Evolutionary conservation across 495 filamentous ascomycete species (phyloP).

Genomic region (Annulohypoxylon stygium): DNA sequence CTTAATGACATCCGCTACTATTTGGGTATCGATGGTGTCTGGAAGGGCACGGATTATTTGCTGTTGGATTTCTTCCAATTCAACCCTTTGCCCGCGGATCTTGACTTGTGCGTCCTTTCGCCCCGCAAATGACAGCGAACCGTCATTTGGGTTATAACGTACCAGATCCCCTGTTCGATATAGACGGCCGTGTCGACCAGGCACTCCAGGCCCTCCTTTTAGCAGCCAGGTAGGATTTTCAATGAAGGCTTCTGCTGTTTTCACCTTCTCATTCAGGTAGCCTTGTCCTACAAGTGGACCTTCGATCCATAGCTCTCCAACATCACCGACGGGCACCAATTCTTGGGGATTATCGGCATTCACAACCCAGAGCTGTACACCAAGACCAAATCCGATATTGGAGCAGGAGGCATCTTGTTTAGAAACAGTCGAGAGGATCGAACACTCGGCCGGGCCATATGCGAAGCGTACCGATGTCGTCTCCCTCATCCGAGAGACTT

Average conservation of each 20-base stretch:
- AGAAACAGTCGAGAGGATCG: conserved; percentile 41
- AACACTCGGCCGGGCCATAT: conserved; percentile 22
- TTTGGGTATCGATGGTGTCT: neutral
- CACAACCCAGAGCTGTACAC: conserved; percentile 64
- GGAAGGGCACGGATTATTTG: neutral
- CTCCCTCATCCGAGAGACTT: conserved; percentile 1
- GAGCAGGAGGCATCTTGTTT: neutral
- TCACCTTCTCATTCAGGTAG: conserved; percentile 42
- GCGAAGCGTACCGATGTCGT: neutral
- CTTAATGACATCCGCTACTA: conserved; percentile 6
- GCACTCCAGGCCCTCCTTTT: conserved; percentile 4
- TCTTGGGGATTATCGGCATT: conserved; percentile 68
- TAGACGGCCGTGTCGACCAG: conserved; percentile 15
- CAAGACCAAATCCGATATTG: conserved; percentile 55
- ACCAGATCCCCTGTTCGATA: conserved; percentile 63
- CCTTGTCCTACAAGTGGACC: conserved; percentile 64
- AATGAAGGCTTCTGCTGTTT: conserved; percentile 53
- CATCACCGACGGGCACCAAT: conserved; percentile 73
- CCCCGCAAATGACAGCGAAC: neutral
- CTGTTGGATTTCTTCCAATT: neutral
- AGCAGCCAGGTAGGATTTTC: conserved; percentile 55
- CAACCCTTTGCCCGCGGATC: conserved; percentile 3
- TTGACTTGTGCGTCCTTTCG: conserved; percentile 5
- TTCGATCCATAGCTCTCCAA: conserved; percentile 83
- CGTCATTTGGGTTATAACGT: neutral